Evolutionary conservation across 202 grass and related monocot genomes (phyloP).

Genomic region (Alloteropsis angusta): DNA sequence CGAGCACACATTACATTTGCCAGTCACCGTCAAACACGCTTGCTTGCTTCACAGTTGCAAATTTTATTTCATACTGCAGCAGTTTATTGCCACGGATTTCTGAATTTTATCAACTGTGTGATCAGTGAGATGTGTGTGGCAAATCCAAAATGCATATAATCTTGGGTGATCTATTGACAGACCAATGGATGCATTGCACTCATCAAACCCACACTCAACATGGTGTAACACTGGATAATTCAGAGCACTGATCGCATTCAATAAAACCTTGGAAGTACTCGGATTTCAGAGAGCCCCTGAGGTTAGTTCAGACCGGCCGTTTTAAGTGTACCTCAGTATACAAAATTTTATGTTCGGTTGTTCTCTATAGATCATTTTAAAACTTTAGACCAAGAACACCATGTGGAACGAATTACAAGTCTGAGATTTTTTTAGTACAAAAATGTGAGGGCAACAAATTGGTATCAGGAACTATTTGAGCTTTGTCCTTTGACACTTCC

Average conservation of each 20-base stretch:
- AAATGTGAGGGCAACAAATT: background rate
- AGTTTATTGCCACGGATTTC: background rate
- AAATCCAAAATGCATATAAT: background rate
- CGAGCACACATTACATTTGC: too few relatives aligned
- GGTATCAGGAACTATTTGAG: background rate
- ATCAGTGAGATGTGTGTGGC: background rate
- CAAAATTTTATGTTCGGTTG: slow-evolving; percentile 5
- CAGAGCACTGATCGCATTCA: background rate
- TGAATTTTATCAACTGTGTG: background rate
- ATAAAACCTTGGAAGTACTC: background rate
- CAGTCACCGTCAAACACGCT: background rate
- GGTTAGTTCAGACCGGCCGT: background rate
- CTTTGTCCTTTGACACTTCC: background rate
- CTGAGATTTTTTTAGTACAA: background rate
- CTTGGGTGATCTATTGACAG: background rate
- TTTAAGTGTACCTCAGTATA: background rate
- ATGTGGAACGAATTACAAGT: background rate
- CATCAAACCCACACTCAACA: background rate
- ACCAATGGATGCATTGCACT: background rate
- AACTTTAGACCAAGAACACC: background rate
- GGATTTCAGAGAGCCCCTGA: background rate
- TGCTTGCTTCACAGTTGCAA: background rate
- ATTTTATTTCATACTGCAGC: background rate
- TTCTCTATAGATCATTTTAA: slow-evolving; percentile 1
- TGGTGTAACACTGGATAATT: background rate